Percentiles rank a stretch among this genome's conserved stretches.
Conservation (phyloP, 2,329 filamentous ascomycete species). For the Scolecobasidium constrictum region DNA sequence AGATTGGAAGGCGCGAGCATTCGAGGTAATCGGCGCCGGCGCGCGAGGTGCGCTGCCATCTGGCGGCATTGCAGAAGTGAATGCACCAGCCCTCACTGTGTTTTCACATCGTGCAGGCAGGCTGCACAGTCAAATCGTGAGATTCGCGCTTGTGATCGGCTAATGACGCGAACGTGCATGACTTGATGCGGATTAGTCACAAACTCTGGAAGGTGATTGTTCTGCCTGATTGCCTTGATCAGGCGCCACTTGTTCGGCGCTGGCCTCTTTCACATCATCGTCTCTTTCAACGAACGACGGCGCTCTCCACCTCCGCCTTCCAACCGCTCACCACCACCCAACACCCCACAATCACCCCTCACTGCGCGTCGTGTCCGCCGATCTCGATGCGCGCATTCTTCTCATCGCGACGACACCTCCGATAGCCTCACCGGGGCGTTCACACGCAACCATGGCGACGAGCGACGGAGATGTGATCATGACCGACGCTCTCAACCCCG, state of each 20-base stretch:
- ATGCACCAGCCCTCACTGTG: too few species aligned
- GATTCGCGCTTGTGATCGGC: too few species aligned
- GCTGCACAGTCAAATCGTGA: too few species aligned
- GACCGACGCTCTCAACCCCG: constrained; percentile 11
- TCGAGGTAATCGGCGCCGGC: constrained; percentile 3
- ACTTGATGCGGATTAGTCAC: too few species aligned
- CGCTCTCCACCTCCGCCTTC: not conserved
- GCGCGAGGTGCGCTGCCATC: not conserved
- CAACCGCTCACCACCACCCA: not conserved
- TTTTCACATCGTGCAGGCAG: too few species aligned
- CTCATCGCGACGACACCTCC: not conserved
- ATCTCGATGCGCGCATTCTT: not conserved
- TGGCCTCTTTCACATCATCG: too few species aligned
- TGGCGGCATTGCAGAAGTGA: not conserved
- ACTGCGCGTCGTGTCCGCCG: too few species aligned
- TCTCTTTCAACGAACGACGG: not conserved
- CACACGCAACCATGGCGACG: constrained; percentile 1
- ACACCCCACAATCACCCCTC: too few species aligned
- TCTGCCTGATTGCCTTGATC: too few species aligned
- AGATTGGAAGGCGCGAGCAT: constrained; percentile 1
- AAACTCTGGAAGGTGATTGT: too few species aligned
- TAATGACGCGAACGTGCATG: too few species aligned
- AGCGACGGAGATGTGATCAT: constrained; percentile 10
- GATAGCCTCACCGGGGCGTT: not conserved
- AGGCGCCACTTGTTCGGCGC: too few species aligned